Percentiles rank a stretch among this genome's conserved stretches.
Conservation (phyloP, 2,329 filamentous ascomycete genomes). For the Metarhizium album region DNA sequence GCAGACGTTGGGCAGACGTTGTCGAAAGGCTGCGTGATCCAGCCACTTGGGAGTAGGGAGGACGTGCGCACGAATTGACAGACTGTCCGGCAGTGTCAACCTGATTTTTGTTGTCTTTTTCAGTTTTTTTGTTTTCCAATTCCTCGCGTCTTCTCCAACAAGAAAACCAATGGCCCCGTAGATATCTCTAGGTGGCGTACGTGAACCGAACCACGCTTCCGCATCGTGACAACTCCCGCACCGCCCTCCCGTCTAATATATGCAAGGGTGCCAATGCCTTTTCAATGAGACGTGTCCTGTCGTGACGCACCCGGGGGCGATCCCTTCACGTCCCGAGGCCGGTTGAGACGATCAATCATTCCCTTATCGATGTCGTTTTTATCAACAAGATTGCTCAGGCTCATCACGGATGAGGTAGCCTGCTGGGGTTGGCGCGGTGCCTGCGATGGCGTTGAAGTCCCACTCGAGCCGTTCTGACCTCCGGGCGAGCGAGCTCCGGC, state of each 20-base stretch:
- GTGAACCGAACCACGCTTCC: background rate
- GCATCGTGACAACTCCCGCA: background rate
- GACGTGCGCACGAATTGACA: conserved; percentile 4
- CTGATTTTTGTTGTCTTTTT: background rate
- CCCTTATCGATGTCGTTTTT: conserved; percentile 43
- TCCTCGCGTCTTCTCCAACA: background rate
- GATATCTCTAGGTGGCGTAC: background rate
- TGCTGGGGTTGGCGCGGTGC: conserved; percentile 11
- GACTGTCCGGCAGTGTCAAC: conserved; percentile 13
- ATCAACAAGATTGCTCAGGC: conserved; percentile 39
- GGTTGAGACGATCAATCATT: conserved; percentile 43
- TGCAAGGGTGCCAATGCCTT: too few species aligned
- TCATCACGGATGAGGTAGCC: conserved; percentile 36
- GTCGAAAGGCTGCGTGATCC: background rate
- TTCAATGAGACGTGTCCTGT: conserved; percentile 7
- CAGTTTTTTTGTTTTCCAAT: background rate
- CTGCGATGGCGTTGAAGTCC: conserved; percentile 23
- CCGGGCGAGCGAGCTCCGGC: conserved; percentile 26
- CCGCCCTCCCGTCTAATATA: background rate
- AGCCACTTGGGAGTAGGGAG: background rate
- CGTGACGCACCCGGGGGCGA: conserved; percentile 1
- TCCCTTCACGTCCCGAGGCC: conserved; percentile 15
- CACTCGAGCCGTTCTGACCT: conserved; percentile 25
- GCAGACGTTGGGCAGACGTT: background rate
- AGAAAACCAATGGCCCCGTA: background rate